Evolutionary conservation across 2,329 filamentous ascomycete genomes (phyloP), one percentile per base, ranked within the genome.

Genomic region (Penicillium sp.): DNA sequence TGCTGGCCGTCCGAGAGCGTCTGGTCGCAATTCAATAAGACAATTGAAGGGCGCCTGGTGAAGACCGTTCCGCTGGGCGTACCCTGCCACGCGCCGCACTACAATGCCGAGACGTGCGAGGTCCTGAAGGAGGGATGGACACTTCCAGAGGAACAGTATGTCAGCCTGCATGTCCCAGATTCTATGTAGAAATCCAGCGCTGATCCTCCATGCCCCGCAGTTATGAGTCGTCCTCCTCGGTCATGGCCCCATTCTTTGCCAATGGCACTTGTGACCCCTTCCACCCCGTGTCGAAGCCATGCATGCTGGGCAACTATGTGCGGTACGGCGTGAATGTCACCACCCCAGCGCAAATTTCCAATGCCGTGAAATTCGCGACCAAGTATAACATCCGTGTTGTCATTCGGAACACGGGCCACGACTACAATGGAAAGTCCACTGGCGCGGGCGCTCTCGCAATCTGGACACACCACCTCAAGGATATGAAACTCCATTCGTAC

Each of bases 141-240:
- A 2, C 55, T 63, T 4, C 73, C 79, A 0, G 67, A 74, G 30
- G 68, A 69, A 31, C 79, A 82, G 75, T 79, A n/a, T n/a, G n/a
- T n/a, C n/a, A n/a, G n/a, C n/a, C n/a, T n/a, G n/a, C n/a, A n/a
- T n/a, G n/a, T n/a, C n/a, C n/a, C n/a, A n/a, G n/a, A n/a, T n/a
- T n/a, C n/a, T n/a, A n/a, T n/a, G n/a, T n/a, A n/a, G n/a, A n/a
- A n/a, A n/a, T n/a, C n/a, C n/a, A n/a, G n/a, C n/a, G n/a, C n/a
- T n/a, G n/a, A n/a, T n/a, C n/a, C n/a, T n/a, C n/a, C n/a, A n/a
- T n/a, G n/a, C n/a, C n/a, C n/a, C n/a, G n/a, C n/a, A 81, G 85
- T 71, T 90, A 88, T 4, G 86, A 85, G 56, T 85, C 58, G 5
- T 69, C 74, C 2, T 71, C 69, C 0, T 74, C 70, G 0, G 47